Conservation (phyloP, 192 early-diverging fungal species). For the Coemansia sp. region DNA sequence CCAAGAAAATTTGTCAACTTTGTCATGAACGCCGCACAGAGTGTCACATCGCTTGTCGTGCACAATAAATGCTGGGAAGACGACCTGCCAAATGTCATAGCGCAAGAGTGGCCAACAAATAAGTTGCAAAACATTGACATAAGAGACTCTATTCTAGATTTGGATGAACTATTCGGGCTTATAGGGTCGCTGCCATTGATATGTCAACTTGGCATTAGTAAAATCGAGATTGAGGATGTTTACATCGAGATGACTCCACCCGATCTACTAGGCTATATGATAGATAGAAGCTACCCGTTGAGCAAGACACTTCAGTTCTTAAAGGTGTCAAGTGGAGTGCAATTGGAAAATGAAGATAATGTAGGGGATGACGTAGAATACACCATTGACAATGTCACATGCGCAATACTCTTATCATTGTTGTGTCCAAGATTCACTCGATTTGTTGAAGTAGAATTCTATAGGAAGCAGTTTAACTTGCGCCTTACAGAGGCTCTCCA, state of each 20-base stretch:
- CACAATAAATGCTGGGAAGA: constrained; percentile 1
- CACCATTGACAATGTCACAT: background rate
- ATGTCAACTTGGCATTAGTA: background rate
- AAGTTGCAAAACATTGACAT: background rate
- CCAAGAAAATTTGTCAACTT: background rate
- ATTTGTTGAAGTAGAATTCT: background rate
- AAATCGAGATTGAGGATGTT: background rate
- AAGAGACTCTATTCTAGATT: background rate
- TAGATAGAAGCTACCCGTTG: background rate
- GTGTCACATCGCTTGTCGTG: background rate
- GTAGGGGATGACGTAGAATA: background rate
- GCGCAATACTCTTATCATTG: background rate
- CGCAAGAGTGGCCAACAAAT: background rate
- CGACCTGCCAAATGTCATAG: background rate
- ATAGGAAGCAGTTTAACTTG: background rate
- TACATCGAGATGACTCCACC: background rate
- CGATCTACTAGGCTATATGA: background rate
- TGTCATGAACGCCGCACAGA: background rate
- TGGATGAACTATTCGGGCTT: background rate
- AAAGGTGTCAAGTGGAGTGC: background rate
- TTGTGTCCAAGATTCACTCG: background rate
- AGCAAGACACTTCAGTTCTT: background rate
- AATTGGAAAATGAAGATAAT: background rate
- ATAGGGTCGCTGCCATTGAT: background rate
- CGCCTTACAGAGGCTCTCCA: background rate